These are phyloP conservation scores for Aegle marmelos DNA, from an alignment of 345 rosid genomes.

Conservation along the genomic window DNA sequence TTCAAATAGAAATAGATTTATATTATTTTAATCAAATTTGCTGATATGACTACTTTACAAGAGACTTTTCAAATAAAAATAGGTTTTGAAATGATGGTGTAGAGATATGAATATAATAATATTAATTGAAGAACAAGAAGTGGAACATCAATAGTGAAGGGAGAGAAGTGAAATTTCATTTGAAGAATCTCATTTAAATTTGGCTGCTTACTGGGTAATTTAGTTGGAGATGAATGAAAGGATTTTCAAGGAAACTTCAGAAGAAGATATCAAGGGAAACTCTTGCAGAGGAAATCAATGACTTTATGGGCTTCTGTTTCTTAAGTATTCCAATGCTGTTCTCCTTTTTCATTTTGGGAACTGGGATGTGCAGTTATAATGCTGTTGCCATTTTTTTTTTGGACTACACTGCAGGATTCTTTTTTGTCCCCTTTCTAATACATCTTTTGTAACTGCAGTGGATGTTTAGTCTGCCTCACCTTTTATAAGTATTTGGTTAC, in stretches of 20 bases:
- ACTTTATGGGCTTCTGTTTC: not conserved
- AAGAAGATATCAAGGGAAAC: not conserved
- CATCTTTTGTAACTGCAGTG: not conserved
- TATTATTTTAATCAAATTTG: too few relatives aligned
- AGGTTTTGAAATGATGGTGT: too few relatives aligned
- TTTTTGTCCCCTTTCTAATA: too few relatives aligned
- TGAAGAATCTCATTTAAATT: too few relatives aligned
- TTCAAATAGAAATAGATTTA: too few relatives aligned
- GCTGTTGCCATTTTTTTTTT: not conserved
- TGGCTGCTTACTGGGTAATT: not conserved
- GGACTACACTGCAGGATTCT: not conserved
- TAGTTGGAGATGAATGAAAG: not conserved
- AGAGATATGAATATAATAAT: too few relatives aligned
- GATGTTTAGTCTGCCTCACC: not conserved
- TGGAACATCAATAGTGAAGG: too few relatives aligned
- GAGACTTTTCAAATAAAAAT: too few relatives aligned
- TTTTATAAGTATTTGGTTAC: not conserved
- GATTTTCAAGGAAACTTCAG: not conserved
- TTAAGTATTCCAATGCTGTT: not conserved
- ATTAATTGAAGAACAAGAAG: too few relatives aligned
- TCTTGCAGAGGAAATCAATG: too few relatives aligned
- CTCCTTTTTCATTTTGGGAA: not conserved
- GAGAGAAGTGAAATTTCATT: too few relatives aligned
- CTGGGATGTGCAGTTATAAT: not conserved
- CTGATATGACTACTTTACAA: too few relatives aligned